Evolutionary conservation across 2,329 filamentous ascomycete genomes (phyloP).

Genomic region (Phoma sp.): DNA sequence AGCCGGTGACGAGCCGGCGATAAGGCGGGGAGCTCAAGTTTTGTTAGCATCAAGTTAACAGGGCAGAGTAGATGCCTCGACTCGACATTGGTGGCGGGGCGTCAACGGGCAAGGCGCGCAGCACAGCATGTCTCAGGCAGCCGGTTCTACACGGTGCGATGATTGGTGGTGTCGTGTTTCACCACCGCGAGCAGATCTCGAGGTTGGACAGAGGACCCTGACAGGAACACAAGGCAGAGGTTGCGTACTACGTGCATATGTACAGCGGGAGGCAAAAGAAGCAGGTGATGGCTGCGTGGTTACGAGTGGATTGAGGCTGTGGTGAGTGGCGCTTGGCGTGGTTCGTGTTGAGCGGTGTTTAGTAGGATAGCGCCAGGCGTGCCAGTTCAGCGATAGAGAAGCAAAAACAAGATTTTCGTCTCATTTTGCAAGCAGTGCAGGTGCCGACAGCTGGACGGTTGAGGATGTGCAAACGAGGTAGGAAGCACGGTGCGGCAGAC

Average conservation of each 20-base stretch:
- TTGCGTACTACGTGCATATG: background rate
- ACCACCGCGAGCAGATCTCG: conserved; percentile 14
- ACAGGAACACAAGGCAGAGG: conserved; percentile 6
- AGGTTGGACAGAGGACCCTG: conserved; percentile 10
- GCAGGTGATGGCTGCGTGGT: background rate
- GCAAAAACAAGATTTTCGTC: background rate
- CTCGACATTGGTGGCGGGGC: background rate
- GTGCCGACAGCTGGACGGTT: background rate
- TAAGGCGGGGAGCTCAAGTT: background rate
- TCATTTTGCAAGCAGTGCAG: background rate
- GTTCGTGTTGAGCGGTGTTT: conserved; percentile 3
- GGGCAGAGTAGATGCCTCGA: background rate
- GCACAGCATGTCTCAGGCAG: conserved; percentile 14
- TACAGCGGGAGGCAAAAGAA: background rate
- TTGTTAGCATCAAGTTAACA: too few species aligned
- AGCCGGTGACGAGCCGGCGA: background rate
- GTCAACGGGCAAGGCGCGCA: conserved; percentile 9
- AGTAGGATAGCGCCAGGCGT: background rate
- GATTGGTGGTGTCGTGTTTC: conserved; percentile 23
- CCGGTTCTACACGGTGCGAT: background rate
- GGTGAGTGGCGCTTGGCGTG: background rate
- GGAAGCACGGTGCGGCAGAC: conserved; percentile 1
- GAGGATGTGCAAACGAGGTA: background rate
- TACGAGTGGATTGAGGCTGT: conserved; percentile 1
- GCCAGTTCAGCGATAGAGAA: background rate